Base-by-base conservation (phyloP, 805 yeast genomes). In the Teunomyces funiuensis region DNA sequence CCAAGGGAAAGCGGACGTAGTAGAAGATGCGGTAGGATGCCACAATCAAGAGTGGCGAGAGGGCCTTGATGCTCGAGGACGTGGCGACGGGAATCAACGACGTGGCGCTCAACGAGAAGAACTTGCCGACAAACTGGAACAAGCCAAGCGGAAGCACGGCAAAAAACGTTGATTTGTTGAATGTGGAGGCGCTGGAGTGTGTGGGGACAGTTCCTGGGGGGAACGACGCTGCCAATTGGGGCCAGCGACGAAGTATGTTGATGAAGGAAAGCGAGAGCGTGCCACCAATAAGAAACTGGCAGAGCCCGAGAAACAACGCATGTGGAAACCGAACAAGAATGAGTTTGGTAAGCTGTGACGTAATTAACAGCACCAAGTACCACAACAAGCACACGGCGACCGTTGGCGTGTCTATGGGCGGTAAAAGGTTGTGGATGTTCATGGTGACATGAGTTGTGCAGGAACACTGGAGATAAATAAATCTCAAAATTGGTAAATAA, bases 31-130 rank as follows among this genome's bases (percentile, higher is more conserved):
- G 66, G 54, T 83, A 84, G 2, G 83, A 76, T 0, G 70, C 33
- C 1, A 83, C 81, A 23, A 83, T 75, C 16, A 83, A 61, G 33
- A 83, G 58, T 0, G 89, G 89, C 2, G 85, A 76, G 17, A 83
- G 58, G 0, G 88, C 82, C 60, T 83, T 76, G n/a, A 83, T 72
- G 43, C 85, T 80, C 1, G 87, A 81, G 1, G 82, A 85, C 0
- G 88, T 80, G 0, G 88, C 82, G 10, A 83, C 74, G 0, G 87
- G 81, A 5, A 82, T 81, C 30, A 79, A 52, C 5, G 85, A 76
- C 0, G 86, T 82, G 0, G 88, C 88, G 27, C 76, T 73, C 29
- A 83, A 73, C 3, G 80, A 76, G 54, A 80, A 79, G 51, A 72
- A 71, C 56, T 82, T 82, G 2, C 88, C 88, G 13, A 74, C 61